These are phyloP conservation scores for Leishmania turanica DNA, from an alignment of 208 protist genomes.

Conservation along the genomic window DNA sequence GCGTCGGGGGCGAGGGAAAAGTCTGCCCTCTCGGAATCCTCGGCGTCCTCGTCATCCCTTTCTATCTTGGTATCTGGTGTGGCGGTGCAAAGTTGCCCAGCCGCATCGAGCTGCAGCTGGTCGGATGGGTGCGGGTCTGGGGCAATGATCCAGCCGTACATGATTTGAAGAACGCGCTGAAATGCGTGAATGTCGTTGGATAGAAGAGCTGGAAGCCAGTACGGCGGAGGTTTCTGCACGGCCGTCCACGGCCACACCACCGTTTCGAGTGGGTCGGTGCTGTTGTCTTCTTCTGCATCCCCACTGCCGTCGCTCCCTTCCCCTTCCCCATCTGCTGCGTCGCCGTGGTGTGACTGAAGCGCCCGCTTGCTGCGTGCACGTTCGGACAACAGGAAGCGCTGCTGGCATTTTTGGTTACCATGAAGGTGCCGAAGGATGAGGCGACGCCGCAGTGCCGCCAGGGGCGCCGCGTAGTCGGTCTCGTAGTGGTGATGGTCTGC, in stretches of 20 bases:
- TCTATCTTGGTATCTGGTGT: constrained; percentile 2
- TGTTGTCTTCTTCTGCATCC: constrained; percentile 24
- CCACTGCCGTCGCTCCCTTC: constrained; percentile 30
- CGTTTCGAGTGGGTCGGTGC: constrained; percentile 8
- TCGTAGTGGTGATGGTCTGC: constrained; percentile 27
- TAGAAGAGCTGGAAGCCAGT: constrained; percentile 71
- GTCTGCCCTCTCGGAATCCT: constrained; percentile 30
- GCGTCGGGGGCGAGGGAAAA: constrained; percentile 17
- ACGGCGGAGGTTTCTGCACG: constrained; percentile 33
- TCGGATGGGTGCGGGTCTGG: constrained; percentile 38
- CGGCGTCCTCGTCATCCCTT: constrained; percentile 23
- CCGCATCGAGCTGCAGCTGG: constrained; percentile 17
- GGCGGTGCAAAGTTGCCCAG: constrained; percentile 14
- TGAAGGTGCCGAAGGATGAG: constrained; percentile 39
- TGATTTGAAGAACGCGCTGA: constrained; percentile 49
- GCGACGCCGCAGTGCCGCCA: constrained; percentile 21
- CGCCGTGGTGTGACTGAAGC: not conserved
- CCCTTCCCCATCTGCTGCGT: not conserved
- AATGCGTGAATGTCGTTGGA: constrained; percentile 64
- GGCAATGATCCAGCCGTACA: constrained; percentile 73
- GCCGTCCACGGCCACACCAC: constrained; percentile 23
- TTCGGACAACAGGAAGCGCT: constrained; percentile 21
- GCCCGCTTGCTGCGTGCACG: constrained; percentile 4
- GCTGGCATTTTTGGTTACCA: constrained; percentile 14
- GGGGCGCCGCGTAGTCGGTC: constrained; percentile 23